Evolutionary conservation across 352 stramenopile genomes (phyloP), one percentile per base, ranked within the genome.

Genomic region (Peronosclerospora sorghi): DNA sequence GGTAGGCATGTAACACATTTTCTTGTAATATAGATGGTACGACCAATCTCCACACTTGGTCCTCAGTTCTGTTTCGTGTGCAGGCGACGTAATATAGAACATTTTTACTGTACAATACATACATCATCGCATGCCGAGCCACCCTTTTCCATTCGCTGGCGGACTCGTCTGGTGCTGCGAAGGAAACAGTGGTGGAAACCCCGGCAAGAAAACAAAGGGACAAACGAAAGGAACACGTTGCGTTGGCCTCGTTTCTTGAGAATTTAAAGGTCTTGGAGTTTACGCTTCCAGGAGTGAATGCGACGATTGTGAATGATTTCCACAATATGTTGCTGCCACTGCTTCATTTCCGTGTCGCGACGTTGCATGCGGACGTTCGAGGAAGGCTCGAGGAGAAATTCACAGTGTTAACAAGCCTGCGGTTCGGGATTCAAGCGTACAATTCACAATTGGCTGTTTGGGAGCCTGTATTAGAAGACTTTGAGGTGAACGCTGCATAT

Each of bases 401-500:
- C 10, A 84, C 73, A 7, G 73, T 65, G 5, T 47, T 89, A 28
- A 54, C 73, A 7, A 78, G 68, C 48, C 44, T 89, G 5, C 65
- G 75, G 26, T 65, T 85, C 29, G 78, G 73, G 18, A 58, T 92
- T 17, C 79, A 92, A 62, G 77, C 68, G 14, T 92, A 92, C 37
- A 92, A 92, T 41, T 85, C 74, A n/a, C 76, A 88, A 43, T 46
- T 92, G 20, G 79, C 79, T 17, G 79, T 92, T 5, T 92, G 79
- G 79, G 79, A 92, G 26, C 79, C 79, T 8, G 60, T 86, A 1
- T 58, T 92, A 1, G 79, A 92, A 65, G 79, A 92, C 30, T 92
- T 89, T 38, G 68, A 86, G 39, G 73, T 89, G 23, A 76, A 86
- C 28, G 62, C 82, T 41, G 79, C 71, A 28, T 79, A 75, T 19